Evolutionary conservation across 129 eudicot species (phyloP).

Genomic region (Lonicera japonica): DNA sequence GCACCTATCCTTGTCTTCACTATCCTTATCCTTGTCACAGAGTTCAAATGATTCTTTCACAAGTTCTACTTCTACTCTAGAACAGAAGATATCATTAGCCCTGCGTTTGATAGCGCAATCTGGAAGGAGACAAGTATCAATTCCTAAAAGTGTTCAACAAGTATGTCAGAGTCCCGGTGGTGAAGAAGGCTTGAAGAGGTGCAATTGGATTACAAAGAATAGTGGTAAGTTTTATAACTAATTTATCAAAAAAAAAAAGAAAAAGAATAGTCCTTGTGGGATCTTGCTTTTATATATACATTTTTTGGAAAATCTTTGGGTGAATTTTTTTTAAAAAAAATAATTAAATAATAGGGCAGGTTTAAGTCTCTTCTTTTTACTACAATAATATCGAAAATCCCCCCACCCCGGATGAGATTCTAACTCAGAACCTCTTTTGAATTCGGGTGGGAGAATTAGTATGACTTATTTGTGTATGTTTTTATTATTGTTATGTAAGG

Average conservation of each 20-base stretch:
- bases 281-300: no score
- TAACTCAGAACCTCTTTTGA: no score
- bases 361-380: no score
- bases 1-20: slow-evolving; percentile 70
- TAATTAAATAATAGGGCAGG: no score
- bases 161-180: slow-evolving; percentile 21
- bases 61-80: slow-evolving; percentile 57
- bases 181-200: slow-evolving; percentile 66
- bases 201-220: slow-evolving; percentile 90
- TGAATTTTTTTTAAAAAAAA: no score
- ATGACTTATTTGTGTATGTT: no score
- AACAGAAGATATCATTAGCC: slow-evolving; percentile 70
- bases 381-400: no score
- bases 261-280: no score
- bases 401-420: no score
- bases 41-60: slow-evolving; percentile 71
- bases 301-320: no score
- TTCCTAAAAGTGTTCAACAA: slow-evolving; percentile 24
- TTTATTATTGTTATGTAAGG: no score
- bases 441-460: no score
- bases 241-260: background rate
- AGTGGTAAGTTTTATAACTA: slow-evolving; percentile 66
- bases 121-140: slow-evolving; percentile 26
- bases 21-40: slow-evolving; percentile 68
- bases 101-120: slow-evolving; percentile 46